These are phyloP conservation scores for Fusarium devonianum DNA, from an alignment of 2,329 filamentous ascomycete genomes.

Conservation along the genomic window DNA sequence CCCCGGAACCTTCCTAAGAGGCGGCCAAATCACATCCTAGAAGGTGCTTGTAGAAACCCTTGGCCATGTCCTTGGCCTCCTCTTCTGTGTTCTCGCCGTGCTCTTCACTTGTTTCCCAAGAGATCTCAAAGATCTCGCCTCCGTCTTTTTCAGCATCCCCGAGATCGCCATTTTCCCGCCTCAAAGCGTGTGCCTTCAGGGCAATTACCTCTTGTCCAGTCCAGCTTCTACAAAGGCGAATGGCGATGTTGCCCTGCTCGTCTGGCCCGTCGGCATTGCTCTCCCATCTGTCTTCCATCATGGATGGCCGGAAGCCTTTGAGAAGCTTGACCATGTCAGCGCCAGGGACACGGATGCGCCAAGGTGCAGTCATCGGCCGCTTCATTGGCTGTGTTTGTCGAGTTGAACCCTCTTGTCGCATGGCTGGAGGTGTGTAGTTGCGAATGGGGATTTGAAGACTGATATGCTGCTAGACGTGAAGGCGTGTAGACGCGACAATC, in stretches of 20 bases:
- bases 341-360: constrained; percentile 14
- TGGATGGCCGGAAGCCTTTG: constrained; percentile 4
- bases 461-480: too few species aligned
- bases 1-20: too few species aligned
- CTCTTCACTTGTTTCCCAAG: constrained; percentile 5
- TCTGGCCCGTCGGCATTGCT: constrained; percentile 9
- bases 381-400: constrained; percentile 1
- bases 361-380: constrained; percentile 8
- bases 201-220: constrained; percentile 3
- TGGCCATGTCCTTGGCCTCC: constrained; percentile 6
- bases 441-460: too few species aligned
- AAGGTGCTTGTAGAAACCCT: neutral
- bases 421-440: too few species aligned
- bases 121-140: constrained; percentile 16
- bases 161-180: neutral
- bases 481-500: too few species aligned
- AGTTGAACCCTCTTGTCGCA: neutral
- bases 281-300: constrained; percentile 28
- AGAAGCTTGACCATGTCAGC: constrained; percentile 25
- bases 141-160: constrained; percentile 7
- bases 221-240: constrained; percentile 27
- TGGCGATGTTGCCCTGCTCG: constrained; percentile 2
- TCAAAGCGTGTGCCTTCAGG: constrained; percentile 4
- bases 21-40: constrained; percentile 10
- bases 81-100: neutral